Percentiles rank a stretch among this genome's conserved stretches.
phyloP scores from a whole-genome alignment of 2,329 filamentous ascomycete genomes.

The Phoma sp. region DNA sequence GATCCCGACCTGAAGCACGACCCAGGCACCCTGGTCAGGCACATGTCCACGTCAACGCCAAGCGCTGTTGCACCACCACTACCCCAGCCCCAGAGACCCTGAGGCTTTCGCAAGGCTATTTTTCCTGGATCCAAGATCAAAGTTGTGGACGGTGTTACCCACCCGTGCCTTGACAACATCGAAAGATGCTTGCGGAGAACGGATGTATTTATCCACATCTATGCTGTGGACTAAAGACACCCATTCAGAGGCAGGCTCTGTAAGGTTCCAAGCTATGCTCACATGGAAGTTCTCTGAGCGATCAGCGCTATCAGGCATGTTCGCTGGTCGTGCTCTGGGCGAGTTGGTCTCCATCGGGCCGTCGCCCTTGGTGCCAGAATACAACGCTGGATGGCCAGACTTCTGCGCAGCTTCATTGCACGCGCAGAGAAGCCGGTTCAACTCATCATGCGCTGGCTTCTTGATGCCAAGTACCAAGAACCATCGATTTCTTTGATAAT shows the following conservation, averaged over 20 bases:
- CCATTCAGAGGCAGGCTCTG: constrained; percentile 36
- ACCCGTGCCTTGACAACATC: constrained; percentile 56
- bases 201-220: constrained; percentile 27
- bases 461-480: constrained; percentile 79
- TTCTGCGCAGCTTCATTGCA: constrained; percentile 68
- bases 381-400: constrained; percentile 74
- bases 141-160: constrained; percentile 48
- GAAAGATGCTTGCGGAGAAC: constrained; percentile 40
- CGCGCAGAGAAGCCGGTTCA: constrained; percentile 62
- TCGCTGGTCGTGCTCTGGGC: constrained; percentile 13
- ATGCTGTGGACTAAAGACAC: constrained; percentile 30
- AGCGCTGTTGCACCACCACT: constrained; percentile 8
- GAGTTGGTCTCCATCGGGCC: constrained; percentile 33
- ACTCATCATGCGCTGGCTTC: constrained; percentile 41
- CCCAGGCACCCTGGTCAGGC: constrained; percentile 11
- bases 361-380: constrained; percentile 53
- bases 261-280: constrained; percentile 79
- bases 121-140: constrained; percentile 30
- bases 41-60: constrained; percentile 15
- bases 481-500: constrained; percentile 72
- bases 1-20: not conserved
- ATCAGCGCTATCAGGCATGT: constrained; percentile 39
- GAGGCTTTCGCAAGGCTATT: not conserved
- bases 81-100: constrained; percentile 7
- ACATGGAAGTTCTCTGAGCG: constrained; percentile 75